Percentiles rank a stretch among this genome's conserved stretches.
phyloP scores from a whole-genome alignment of 768 basidiomycete genomes.

The Sarcomyxa edulis region DNA sequence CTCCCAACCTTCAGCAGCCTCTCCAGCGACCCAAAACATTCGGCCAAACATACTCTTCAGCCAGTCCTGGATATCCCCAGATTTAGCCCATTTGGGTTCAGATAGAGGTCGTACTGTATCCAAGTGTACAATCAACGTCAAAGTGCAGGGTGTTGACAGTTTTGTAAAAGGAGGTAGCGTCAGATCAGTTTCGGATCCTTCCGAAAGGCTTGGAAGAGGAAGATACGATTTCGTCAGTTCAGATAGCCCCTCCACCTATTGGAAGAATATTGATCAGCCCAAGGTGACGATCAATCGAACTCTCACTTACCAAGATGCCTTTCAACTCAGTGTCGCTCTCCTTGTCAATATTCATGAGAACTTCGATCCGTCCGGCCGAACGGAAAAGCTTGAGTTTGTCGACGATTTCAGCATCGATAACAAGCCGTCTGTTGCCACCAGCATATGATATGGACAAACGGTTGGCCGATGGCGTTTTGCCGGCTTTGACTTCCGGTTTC shows the following conservation, averaged over 20 bases:
- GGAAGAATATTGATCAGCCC: constrained; percentile 10
- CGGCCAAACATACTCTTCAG: constrained; percentile 81
- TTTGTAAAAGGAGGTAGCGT: constrained; percentile 74
- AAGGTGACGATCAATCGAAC: constrained; percentile 5
- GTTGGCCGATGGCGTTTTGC: constrained; percentile 64
- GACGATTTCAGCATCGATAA: constrained; percentile 86
- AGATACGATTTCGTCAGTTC: constrained; percentile 69
- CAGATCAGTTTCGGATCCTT: constrained; percentile 42
- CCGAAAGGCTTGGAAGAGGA: constrained; percentile 44
- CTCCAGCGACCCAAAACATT: constrained; percentile 82
- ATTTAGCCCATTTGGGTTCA: constrained; percentile 96
- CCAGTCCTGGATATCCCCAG: constrained; percentile 94
- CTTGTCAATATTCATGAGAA: constrained; percentile 55
- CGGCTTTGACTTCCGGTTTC: constrained; percentile 31
- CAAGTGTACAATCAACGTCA: constrained; percentile 72
- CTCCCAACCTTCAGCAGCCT: constrained; percentile 88
- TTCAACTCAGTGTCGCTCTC: constrained; percentile 53
- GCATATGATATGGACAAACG: constrained; percentile 95
- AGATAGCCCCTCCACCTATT: constrained; percentile 69
- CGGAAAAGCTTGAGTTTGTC: constrained; percentile 77
- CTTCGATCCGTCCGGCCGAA: constrained; percentile 81
- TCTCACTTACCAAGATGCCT: constrained; percentile 76
- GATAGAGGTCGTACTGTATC: constrained; percentile 87
- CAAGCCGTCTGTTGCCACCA: constrained; percentile 77
- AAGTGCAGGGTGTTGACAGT: constrained; percentile 42